These are phyloP conservation scores for Verticillium longisporum DNA, from an alignment of 2,329 filamentous ascomycete genomes.

Conservation along the genomic window DNA sequence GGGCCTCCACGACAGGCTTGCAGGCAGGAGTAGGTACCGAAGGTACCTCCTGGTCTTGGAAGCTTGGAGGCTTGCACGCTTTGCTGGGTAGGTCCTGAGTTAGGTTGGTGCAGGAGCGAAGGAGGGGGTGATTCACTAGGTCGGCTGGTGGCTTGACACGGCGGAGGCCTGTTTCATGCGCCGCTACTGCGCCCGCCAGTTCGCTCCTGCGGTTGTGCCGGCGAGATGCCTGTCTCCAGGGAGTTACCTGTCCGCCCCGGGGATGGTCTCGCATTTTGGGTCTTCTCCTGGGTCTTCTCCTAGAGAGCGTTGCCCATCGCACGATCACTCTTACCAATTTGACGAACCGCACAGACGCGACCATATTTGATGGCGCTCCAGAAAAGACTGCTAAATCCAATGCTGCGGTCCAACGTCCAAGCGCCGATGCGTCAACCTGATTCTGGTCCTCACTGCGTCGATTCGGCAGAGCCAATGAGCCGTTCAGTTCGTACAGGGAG, in stretches of 20 bases:
- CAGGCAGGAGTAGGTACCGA: too few relatives aligned
- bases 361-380: neutral
- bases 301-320: neutral
- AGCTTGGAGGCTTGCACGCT: too few relatives aligned
- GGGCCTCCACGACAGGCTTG: too few relatives aligned
- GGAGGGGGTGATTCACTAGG: neutral
- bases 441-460: neutral
- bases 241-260: too few relatives aligned
- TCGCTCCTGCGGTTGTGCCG: too few relatives aligned
- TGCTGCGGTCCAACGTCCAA: neutral
- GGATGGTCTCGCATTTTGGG: too few relatives aligned
- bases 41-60: too few relatives aligned
- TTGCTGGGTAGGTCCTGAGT: neutral
- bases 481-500: neutral
- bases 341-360: neutral
- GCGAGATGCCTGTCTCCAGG: too few relatives aligned
- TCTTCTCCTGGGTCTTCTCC: too few relatives aligned
- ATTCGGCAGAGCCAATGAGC: neutral
- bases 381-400: neutral
- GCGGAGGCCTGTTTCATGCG: neutral
- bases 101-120: neutral
- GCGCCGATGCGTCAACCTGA: neutral
- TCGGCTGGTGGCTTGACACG: neutral
- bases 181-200: neutral
- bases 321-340: neutral